Percentiles rank a stretch among this genome's conserved stretches.
These are phyloP conservation scores for Phytophthora citrophthora DNA, from an alignment of 352 stramenopile genomes.

Conservation along the genomic window DNA sequence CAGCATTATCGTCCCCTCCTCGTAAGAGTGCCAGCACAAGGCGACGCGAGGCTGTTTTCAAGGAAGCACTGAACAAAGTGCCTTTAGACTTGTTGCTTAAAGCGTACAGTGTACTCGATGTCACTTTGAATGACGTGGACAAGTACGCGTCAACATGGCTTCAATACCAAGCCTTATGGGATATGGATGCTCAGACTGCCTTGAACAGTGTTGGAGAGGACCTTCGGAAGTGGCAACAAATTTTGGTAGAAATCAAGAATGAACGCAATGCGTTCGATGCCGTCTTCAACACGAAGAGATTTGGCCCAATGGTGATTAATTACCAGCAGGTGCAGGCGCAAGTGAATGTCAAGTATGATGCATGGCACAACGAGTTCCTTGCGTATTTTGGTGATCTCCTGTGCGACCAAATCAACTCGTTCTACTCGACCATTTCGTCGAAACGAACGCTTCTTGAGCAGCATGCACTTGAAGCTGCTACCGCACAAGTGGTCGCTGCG, in stretches of 20 bases:
- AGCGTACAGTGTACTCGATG: constrained; percentile 79
- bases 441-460: constrained; percentile 93
- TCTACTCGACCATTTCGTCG: constrained; percentile 85
- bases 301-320: constrained; percentile 90
- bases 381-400: constrained; percentile 96
- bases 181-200: constrained; percentile 96
- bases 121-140: constrained; percentile 84
- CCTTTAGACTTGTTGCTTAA: constrained; percentile 71
- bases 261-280: constrained; percentile 96
- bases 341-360: constrained; percentile 99
- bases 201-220: constrained; percentile 94
- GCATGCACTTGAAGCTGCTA: constrained; percentile 95
- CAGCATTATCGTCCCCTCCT: constrained; percentile 61
- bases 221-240: constrained; percentile 96
- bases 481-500: constrained; percentile 95
- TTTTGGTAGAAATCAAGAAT: constrained; percentile 97
- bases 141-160: constrained; percentile 97
- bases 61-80: constrained; percentile 68
- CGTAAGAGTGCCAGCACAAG: constrained; percentile 63
- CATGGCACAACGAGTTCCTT: constrained; percentile 99
- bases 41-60: constrained; percentile 75
- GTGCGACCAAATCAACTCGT: constrained; percentile 91
- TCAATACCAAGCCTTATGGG: constrained; percentile 99
- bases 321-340: constrained; percentile 93
- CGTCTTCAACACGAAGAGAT: constrained; percentile 88